Percentiles rank a stretch among this genome's conserved stretches.
Evolutionary conservation across 2,329 filamentous ascomycete species (phyloP).

Genomic region (Gliomastix tumulicola): DNA sequence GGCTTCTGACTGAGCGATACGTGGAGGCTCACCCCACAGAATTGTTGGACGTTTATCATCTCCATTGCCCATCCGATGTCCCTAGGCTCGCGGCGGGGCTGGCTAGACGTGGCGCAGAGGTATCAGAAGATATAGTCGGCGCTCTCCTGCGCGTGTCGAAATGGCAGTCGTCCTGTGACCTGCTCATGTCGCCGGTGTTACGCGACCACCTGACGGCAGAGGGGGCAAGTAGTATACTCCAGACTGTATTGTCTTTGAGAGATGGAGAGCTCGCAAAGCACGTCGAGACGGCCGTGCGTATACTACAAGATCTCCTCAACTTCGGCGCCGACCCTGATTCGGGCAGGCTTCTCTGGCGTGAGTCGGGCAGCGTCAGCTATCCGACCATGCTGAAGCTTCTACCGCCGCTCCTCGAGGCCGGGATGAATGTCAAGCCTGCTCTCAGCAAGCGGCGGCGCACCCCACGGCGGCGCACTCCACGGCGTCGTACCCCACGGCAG

Average conservation of each 20-base stretch:
- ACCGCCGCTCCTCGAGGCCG: not conserved
- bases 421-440: not conserved
- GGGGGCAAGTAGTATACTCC: not conserved
- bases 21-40: not conserved
- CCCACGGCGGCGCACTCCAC: no score
- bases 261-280: not conserved
- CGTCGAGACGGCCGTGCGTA: not conserved
- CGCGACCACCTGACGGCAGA: not conserved
- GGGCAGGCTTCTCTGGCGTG: not conserved
- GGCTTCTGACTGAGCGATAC: not conserved
- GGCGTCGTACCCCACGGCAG: not conserved
- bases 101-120: not conserved
- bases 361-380: not conserved
- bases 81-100: not conserved
- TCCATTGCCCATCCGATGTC: not conserved
- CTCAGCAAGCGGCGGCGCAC: not conserved
- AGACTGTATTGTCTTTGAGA: not conserved
- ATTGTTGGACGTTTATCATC: not conserved
- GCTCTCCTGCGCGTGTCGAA: not conserved
- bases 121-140: not conserved
- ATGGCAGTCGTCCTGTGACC: constrained; percentile 2
- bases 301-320: not conserved
- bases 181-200: not conserved
- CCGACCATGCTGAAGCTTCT: not conserved
- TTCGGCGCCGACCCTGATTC: not conserved